phyloP scores from a whole-genome alignment of 352 stramenopile genomes.

The Pythium insidiosum region DNA sequence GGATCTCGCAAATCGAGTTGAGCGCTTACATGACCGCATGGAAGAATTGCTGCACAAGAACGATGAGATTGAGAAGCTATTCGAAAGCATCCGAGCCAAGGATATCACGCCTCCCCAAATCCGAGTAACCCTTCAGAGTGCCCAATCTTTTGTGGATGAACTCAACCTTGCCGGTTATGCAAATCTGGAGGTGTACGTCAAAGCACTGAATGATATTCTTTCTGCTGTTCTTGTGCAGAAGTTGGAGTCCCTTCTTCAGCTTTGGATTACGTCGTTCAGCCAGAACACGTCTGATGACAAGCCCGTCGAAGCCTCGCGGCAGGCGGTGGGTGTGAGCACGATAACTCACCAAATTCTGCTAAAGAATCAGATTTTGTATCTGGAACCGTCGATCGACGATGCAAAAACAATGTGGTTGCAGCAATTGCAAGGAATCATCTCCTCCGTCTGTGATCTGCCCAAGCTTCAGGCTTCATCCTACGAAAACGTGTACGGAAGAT shows the following conservation, averaged over 20 bases:
- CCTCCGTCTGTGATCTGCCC: constrained; percentile 90
- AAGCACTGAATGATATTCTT: constrained; percentile 87
- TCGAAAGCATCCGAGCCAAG: constrained; percentile 73
- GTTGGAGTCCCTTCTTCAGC: constrained; percentile 45
- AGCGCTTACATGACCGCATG: constrained; percentile 97
- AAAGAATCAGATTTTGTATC: constrained; percentile 95
- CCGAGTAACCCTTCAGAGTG: constrained; percentile 63
- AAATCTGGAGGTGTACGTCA: constrained; percentile 90
- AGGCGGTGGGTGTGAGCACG: constrained; percentile 31
- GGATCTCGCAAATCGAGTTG: constrained; percentile 89
- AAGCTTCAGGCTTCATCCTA: constrained; percentile 85
- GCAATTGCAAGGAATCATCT: constrained; percentile 91
- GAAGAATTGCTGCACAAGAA: constrained; percentile 94
- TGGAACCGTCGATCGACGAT: constrained; percentile 92
- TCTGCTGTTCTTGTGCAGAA: constrained; percentile 79
- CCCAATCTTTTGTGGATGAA: constrained; percentile 92
- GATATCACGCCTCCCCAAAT: constrained; percentile 47
- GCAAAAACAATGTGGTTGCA: constrained; percentile 85
- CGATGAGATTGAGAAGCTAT: constrained; percentile 86
- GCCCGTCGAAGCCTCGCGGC: constrained; percentile 29
- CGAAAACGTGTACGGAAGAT: constrained; percentile 81
- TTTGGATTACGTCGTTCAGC: constrained; percentile 67
- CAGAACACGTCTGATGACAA: constrained; percentile 59
- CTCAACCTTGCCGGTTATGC: constrained; percentile 93
- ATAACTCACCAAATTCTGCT: constrained; percentile 91